Conservation (phyloP, 2,329 filamentous ascomycete genomes). For the Fusarium transvaalense region DNA sequence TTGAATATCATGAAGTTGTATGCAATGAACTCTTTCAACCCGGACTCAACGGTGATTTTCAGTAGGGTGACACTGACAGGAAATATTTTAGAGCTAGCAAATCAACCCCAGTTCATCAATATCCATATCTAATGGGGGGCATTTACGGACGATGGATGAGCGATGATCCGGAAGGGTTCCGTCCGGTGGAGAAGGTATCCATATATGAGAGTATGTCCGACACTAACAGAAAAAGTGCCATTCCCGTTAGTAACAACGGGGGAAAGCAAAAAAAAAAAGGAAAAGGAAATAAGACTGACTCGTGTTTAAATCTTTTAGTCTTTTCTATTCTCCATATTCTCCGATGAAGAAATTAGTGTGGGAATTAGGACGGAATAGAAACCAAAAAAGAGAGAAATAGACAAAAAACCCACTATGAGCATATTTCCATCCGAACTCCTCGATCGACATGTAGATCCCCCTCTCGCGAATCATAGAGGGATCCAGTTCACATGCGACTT, state of each 20-base stretch:
- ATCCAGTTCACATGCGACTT: constrained; percentile 3
- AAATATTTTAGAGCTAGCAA: not conserved
- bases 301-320: not conserved
- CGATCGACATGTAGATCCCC: constrained; percentile 7
- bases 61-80: not conserved
- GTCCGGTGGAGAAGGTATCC: constrained; percentile 3
- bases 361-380: not conserved
- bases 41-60: not conserved
- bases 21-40: not conserved
- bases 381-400: not conserved
- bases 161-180: constrained; percentile 13
- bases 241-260: not conserved
- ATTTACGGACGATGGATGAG: not conserved
- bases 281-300: not conserved
- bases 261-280: not conserved
- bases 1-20: not conserved
- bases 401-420: not conserved
- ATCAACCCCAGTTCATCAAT: not conserved
- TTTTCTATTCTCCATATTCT: not conserved
- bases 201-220: not conserved
- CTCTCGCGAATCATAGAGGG: constrained; percentile 4
- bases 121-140: not conserved
- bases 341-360: not conserved
- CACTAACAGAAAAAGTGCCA: not conserved
- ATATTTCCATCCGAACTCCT: not conserved